Evolutionary conservation across 2,329 filamentous ascomycete genomes (phyloP), one percentile per base, ranked within the genome.

Genomic region (Herpotrichia juniperi): DNA sequence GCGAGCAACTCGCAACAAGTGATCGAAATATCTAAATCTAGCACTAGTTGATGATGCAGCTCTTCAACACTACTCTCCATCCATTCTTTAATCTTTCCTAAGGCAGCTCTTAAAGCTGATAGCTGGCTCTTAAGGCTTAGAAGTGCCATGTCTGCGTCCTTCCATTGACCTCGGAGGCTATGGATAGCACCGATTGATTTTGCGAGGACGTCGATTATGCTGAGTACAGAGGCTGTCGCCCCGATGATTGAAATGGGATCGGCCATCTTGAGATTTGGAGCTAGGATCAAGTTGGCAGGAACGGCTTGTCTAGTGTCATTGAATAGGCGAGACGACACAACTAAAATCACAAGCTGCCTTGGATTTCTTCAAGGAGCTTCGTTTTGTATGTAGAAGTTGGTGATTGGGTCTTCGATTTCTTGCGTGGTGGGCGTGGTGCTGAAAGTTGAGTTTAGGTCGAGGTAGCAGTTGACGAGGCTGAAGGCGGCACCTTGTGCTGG

Each of bases 41-140:
- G 56, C 9, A 50, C 31, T 1, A 63, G 52, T 28, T 59, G 58
- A 22, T 63, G 50, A 42, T 63, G 48, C 14, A 16, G 11, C 7
- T 56, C 53, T 11, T 25, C 48, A 14, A 24, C 11, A 9, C 48
- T 51, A n/a, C n/a, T 22, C 4, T 54, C 45, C 8, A 54, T 54
- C 58, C 56, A 61, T 43, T 55, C 56, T 26, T 59, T 43, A 26
- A 61, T 57, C 34, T 57, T 59, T 21, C 10, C 30, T 10, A 59
- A 46, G 5, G 59, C 57, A 16, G 56, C 56, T 28, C 50, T 45
- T 7, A 62, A 48, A 9, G 57, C 53, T 26, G 45, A 47, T 9
- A 61, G 47, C 26, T 61, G 58, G 30, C 43, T 25, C 6, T 42
- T 31, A 4, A 63, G 50, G 42, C 52, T 56, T 30, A 59, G 39